A percentile compares a stretch with the other conserved stretches of the same genome.
phyloP scores from a whole-genome alignment of 768 basidiomycete species.

The Hericium coralloides region DNA sequence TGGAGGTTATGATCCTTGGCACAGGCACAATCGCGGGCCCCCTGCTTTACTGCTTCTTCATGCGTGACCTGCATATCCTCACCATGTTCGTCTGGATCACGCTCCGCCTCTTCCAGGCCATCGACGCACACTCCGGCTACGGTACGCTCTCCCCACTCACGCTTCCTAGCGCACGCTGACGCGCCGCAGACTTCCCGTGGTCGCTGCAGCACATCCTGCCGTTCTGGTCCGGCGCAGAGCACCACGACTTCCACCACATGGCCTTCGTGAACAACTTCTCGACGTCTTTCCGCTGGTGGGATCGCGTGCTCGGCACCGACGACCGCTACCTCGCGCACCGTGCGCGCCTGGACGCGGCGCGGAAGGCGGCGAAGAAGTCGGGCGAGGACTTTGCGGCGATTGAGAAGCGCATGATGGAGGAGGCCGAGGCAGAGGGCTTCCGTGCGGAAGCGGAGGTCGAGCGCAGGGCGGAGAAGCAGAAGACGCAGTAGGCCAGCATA shows the following conservation, averaged over 20 bases:
- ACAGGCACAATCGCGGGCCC: conserved; percentile 87
- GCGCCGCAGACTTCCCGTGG: conserved; percentile 84
- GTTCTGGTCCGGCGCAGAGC: conserved; percentile 96
- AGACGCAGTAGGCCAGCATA: conserved; percentile 2
- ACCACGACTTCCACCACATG: conserved; percentile 99
- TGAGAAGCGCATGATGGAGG: conserved; percentile 54
- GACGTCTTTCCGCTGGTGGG: conserved; percentile 92
- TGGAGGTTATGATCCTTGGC: conserved; percentile 92
- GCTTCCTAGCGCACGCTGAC: neutral
- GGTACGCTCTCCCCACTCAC: conserved; percentile 36
- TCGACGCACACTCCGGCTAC: conserved; percentile 96
- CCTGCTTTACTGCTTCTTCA: conserved; percentile 74
- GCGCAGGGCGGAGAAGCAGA: conserved; percentile 15
- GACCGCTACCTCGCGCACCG: conserved; percentile 81
- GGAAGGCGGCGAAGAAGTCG: conserved; percentile 24
- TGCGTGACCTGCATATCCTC: conserved; percentile 76
- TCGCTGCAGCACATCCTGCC: conserved; percentile 86
- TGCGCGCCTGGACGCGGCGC: conserved; percentile 51
- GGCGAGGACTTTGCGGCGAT: conserved; percentile 34
- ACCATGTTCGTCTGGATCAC: conserved; percentile 94
- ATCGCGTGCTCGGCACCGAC: conserved; percentile 85
- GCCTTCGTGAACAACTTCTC: conserved; percentile 91
- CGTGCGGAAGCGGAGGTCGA: conserved; percentile 50
- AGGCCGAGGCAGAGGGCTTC: conserved; percentile 68
- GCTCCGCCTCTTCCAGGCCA: conserved; percentile 90